Evolutionary conservation across 1,284 basidiomycete genomes (phyloP).

Genomic region (Golubevia sp.): DNA sequence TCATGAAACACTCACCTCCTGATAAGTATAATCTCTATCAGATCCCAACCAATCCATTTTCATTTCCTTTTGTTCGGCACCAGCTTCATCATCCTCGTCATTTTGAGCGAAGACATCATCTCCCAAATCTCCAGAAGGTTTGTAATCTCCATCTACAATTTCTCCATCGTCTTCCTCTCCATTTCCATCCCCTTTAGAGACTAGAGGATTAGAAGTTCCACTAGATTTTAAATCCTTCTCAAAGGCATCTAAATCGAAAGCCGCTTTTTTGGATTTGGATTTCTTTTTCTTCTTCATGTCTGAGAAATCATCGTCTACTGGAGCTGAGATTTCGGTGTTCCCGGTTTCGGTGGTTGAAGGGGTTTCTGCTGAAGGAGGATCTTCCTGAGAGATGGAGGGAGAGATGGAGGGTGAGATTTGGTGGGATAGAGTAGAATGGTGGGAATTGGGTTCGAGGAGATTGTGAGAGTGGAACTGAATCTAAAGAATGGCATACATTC

Average conservation of each 20-base stretch:
- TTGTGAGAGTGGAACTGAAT: too few relatives aligned
- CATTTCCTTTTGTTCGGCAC: constrained; percentile 68
- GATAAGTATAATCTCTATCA: constrained; percentile 92
- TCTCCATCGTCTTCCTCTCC: constrained; percentile 69
- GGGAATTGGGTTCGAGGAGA: too few relatives aligned
- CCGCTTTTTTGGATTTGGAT: constrained; percentile 55
- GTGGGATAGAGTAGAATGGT: too few relatives aligned
- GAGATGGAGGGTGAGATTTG: background rate
- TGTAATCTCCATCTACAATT: constrained; percentile 70
- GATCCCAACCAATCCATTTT: constrained; percentile 75
- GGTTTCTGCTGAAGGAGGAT: constrained; percentile 64
- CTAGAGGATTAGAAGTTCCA: constrained; percentile 7
- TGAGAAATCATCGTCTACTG: constrained; percentile 63
- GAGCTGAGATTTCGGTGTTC: background rate
- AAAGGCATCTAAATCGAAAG: constrained; percentile 61
- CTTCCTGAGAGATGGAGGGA: constrained; percentile 65
- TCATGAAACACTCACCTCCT: constrained; percentile 70
- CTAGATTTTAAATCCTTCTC: constrained; percentile 54
- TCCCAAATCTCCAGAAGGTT: constrained; percentile 72
- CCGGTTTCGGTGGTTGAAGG: constrained; percentile 30
- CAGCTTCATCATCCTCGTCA: constrained; percentile 65
- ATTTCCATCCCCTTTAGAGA: constrained; percentile 62
- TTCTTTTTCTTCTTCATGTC: constrained; percentile 67
- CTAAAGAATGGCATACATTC: too few relatives aligned
- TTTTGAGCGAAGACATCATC: constrained; percentile 74